Conservation (phyloP, 169 alveolate species). For the Eimeria zaria region DNA sequence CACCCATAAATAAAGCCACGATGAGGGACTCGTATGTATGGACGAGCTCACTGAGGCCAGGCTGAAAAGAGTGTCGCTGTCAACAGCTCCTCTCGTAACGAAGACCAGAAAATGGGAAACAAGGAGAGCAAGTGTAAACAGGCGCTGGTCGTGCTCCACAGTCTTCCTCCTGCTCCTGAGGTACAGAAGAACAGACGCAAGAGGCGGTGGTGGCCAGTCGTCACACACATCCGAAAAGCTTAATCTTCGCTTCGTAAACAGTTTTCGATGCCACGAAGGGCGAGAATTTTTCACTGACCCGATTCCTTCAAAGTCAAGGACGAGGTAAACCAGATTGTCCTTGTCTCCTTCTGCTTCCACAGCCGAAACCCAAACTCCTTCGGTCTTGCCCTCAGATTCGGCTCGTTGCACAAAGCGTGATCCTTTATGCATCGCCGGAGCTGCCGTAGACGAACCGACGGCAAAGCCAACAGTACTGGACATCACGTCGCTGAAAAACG, state of each 20-base stretch:
- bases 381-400: constrained; percentile 77
- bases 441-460: constrained; percentile 72
- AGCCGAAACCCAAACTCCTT: constrained; percentile 83
- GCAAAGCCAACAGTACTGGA: constrained; percentile 74
- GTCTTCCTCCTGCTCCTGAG: constrained; percentile 79
- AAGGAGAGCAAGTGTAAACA: constrained; percentile 81
- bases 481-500: constrained; percentile 49
- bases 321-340: constrained; percentile 68
- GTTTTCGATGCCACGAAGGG: background rate
- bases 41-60: constrained; percentile 75
- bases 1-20: background rate
- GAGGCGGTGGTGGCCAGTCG: background rate
- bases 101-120: constrained; percentile 79
- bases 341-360: constrained; percentile 59
- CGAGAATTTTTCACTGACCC: constrained; percentile 34
- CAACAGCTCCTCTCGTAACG: constrained; percentile 78
- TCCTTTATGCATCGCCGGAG: constrained; percentile 26
- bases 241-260: background rate
- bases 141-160: constrained; percentile 83
- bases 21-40: background rate
- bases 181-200: background rate
- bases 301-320: constrained; percentile 83
- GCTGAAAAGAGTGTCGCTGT: constrained; percentile 78
- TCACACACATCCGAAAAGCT: background rate
- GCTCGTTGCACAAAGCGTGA: constrained; percentile 72